These are phyloP conservation scores for Gossypium australe DNA, from an alignment of 345 rosid genomes.

Conservation along the genomic window DNA sequence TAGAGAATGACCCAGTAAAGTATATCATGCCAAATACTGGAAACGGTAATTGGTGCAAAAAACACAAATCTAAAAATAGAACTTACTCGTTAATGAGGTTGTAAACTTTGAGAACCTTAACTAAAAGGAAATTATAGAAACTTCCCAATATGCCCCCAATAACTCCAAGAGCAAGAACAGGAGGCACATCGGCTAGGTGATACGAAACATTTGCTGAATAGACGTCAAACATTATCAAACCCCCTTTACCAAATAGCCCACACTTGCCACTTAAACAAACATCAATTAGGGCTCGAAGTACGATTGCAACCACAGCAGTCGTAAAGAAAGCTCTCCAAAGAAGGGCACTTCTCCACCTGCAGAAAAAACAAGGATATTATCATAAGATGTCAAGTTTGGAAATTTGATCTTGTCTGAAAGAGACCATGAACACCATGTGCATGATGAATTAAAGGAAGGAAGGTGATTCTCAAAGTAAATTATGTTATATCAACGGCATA, in stretches of 20 bases:
- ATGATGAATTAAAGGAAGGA: not conserved
- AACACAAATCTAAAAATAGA: slow-evolving; percentile 5
- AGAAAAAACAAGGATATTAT: slow-evolving; percentile 3
- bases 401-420: not conserved
- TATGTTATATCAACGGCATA: not conserved
- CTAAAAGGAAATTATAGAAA: slow-evolving; percentile 60
- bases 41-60: slow-evolving; percentile 10
- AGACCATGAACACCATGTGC: not conserved
- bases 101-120: slow-evolving; percentile 67
- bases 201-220: slow-evolving; percentile 64
- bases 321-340: slow-evolving; percentile 92
- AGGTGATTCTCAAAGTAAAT: not conserved
- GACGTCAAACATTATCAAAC: slow-evolving; percentile 83
- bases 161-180: slow-evolving; percentile 75
- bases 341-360: slow-evolving; percentile 92
- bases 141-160: slow-evolving; percentile 91
- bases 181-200: slow-evolving; percentile 69
- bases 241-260: slow-evolving; percentile 91
- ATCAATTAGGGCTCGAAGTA: slow-evolving; percentile 84
- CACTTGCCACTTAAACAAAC: slow-evolving; percentile 77
- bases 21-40: not conserved
- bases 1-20: slow-evolving; percentile 5
- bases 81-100: slow-evolving; percentile 72
- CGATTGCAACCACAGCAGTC: slow-evolving; percentile 78
- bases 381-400: not conserved